Evolutionary conservation across 768 basidiomycete species (phyloP).

Genomic region (Lentinula guzmanii): DNA sequence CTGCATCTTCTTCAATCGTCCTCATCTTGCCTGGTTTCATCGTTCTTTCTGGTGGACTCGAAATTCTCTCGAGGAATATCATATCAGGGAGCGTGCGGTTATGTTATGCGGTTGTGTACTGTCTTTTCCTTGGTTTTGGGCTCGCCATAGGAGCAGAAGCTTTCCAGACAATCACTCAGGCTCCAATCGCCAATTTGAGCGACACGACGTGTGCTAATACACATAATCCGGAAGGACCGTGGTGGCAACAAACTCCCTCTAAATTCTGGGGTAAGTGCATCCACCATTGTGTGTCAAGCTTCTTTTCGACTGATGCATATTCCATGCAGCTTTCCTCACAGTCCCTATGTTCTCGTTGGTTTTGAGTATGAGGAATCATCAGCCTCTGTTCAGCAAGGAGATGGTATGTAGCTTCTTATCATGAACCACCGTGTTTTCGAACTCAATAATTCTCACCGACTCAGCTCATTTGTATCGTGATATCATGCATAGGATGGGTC

Average conservation of each 20-base stretch:
- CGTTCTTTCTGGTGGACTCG: conserved; percentile 67
- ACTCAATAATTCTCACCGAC: not conserved
- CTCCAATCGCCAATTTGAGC: conserved; percentile 37
- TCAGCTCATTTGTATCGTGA: conserved; percentile 46
- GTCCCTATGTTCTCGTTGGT: conserved; percentile 67
- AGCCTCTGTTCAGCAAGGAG: conserved; percentile 51
- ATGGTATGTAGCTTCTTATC: conserved; percentile 30
- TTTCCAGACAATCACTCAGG: conserved; percentile 51
- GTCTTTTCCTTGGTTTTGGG: conserved; percentile 76
- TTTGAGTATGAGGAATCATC: conserved; percentile 60
- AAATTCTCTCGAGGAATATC: conserved; percentile 75
- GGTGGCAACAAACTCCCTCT: conserved; percentile 71
- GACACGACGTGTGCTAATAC: conserved; percentile 58
- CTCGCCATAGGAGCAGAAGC: conserved; percentile 73
- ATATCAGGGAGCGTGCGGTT: conserved; percentile 80
- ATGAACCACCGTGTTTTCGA: not conserved
- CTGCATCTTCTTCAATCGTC: conserved; percentile 72
- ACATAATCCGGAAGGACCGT: conserved; percentile 53
- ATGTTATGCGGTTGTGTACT: conserved; percentile 75
- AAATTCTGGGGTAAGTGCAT: conserved; percentile 58
- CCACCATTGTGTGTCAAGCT: not conserved
- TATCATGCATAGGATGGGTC: conserved; percentile 70
- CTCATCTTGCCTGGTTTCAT: conserved; percentile 77
- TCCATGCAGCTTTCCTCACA: conserved; percentile 51
- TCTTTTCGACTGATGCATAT: not conserved